Conservation (phyloP, 345 rosid species). For the Camelina sativa region DNA sequence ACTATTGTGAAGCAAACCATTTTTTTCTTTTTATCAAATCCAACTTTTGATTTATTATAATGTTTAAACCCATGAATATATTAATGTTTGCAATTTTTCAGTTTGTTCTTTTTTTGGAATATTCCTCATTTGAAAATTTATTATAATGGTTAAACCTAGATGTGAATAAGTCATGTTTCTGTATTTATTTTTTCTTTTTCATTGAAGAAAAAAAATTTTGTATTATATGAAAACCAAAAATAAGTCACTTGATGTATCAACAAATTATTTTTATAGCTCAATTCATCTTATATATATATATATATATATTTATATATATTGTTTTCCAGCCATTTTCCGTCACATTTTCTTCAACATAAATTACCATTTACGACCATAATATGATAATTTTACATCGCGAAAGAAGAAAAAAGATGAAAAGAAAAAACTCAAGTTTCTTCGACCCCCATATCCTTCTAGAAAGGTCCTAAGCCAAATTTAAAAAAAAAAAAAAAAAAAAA, state of each 20-base stretch:
- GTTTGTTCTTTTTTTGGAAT: no score
- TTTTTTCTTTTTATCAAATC: background rate
- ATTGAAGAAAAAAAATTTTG: background rate
- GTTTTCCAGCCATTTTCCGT: background rate
- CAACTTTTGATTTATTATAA: background rate
- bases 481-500: no score
- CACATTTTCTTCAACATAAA: slow-evolving; percentile 25
- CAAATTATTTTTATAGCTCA: background rate
- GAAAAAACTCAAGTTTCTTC: slow-evolving; percentile 13
- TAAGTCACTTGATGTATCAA: slow-evolving; percentile 1
- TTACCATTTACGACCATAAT: slow-evolving; percentile 42
- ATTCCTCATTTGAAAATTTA: background rate
- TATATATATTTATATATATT: no score
- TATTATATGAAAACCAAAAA: background rate
- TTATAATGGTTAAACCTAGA: background rate
- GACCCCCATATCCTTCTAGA: slow-evolving; percentile 35
- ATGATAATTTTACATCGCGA: slow-evolving; percentile 43
- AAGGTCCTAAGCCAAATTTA: slow-evolving; percentile 25
- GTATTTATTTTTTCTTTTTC: background rate
- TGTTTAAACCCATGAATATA: background rate
- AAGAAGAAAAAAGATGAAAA: background rate
- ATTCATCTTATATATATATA: background rate
- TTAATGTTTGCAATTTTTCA: background rate
- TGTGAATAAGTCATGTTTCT: background rate
- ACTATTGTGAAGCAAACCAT: background rate